Conservation (phyloP, 2,329 filamentous ascomycete species). For the Sporothrix globosa region DNA sequence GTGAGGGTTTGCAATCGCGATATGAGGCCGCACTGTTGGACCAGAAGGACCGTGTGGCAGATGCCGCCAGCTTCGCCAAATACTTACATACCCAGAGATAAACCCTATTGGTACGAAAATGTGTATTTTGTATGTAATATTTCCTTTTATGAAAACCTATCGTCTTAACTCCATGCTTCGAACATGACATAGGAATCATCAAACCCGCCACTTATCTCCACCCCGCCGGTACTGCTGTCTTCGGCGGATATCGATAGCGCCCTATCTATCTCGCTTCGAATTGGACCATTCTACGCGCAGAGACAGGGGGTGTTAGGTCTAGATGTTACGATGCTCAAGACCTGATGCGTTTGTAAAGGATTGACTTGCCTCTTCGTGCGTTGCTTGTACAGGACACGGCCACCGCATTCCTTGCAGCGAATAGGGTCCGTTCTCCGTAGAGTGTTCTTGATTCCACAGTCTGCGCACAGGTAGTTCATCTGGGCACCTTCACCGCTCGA, state of each 20-base stretch:
- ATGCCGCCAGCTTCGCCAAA: constrained; percentile 65
- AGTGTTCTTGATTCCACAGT: constrained; percentile 77
- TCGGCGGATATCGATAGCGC: background rate
- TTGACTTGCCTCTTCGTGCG: constrained; percentile 79
- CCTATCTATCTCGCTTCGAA: constrained; percentile 82
- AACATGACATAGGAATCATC: background rate
- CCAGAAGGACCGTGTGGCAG: constrained; percentile 51
- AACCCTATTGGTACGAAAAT: background rate
- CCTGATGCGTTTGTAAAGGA: background rate
- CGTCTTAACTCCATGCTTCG: constrained; percentile 30
- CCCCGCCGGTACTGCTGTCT: background rate
- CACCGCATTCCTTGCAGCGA: constrained; percentile 88
- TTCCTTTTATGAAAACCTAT: background rate
- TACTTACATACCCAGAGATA: constrained; percentile 54
- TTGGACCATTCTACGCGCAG: constrained; percentile 79
- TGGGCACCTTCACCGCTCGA: constrained; percentile 51
- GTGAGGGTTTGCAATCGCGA: constrained; percentile 70
- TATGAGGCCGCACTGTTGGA: constrained; percentile 76
- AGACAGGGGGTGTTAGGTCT: background rate
- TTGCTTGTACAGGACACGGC: constrained; percentile 96
- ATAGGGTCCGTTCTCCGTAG: constrained; percentile 80
- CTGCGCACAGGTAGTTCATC: constrained; percentile 77
- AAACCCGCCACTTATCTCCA: no score
- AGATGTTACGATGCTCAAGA: background rate
- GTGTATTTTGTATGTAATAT: background rate